Conservation (phyloP, 2,329 filamentous ascomycete genomes). For the Talaromyces piceae region DNA sequence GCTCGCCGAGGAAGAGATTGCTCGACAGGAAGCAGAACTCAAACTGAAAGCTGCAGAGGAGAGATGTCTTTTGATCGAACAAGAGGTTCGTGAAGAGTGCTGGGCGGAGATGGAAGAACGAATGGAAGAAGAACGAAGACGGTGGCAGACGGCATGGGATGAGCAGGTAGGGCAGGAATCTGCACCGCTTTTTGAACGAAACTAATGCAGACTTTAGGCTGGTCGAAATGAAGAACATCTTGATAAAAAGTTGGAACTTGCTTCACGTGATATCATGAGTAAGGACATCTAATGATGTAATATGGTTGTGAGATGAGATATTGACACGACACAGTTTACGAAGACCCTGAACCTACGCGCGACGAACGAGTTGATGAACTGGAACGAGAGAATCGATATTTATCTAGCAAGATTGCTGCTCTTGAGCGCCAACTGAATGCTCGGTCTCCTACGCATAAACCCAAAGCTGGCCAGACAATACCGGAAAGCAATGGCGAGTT, state of each 20-base stretch:
- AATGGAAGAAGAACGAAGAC: constrained; percentile 63
- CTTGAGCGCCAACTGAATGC: constrained; percentile 59
- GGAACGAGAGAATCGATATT: constrained; percentile 62
- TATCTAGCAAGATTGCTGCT: constrained; percentile 57
- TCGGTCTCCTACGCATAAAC: constrained; percentile 55
- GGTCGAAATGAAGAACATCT: constrained; percentile 77
- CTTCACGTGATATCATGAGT: constrained; percentile 49
- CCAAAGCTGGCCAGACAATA: constrained; percentile 18
- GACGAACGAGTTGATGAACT: constrained; percentile 58
- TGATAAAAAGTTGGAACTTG: constrained; percentile 76
- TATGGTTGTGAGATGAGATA: background rate
- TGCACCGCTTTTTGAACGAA: background rate
- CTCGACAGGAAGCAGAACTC: constrained; percentile 63
- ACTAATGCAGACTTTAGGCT: constrained; percentile 23
- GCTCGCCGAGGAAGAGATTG: constrained; percentile 62
- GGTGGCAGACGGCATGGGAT: constrained; percentile 75
- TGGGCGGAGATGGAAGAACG: constrained; percentile 76
- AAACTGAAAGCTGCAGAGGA: constrained; percentile 60
- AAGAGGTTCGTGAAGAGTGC: constrained; percentile 81
- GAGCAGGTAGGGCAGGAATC: constrained; percentile 49
- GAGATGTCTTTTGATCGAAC: constrained; percentile 66
- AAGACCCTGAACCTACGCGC: constrained; percentile 42
- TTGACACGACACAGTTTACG: constrained; percentile 28
- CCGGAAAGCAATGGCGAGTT: constrained; percentile 15
- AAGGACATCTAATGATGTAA: constrained; percentile 21